Conservation (phyloP, 2,329 filamentous ascomycete genomes). For the Mycosphaerella sp. region DNA sequence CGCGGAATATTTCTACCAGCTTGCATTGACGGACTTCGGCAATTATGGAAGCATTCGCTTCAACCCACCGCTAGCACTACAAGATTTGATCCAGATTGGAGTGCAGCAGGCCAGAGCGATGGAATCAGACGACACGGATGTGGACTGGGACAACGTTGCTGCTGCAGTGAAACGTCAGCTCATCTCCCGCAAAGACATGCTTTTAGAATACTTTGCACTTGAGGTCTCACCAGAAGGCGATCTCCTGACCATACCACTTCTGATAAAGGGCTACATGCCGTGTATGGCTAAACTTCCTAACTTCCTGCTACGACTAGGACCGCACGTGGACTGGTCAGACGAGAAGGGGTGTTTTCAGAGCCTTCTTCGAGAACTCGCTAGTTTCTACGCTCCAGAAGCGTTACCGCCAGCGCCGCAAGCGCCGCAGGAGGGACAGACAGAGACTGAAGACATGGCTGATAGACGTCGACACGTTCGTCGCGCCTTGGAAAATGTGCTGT, state of each 20-base stretch:
- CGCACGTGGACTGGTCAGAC: constrained; percentile 76
- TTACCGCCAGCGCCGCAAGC: constrained; percentile 50
- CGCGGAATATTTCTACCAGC: constrained; percentile 91
- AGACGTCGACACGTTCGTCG: constrained; percentile 52
- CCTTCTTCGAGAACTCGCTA: constrained; percentile 79
- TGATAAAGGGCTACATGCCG: constrained; percentile 85
- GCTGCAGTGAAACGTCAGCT: constrained; percentile 62
- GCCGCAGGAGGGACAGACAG: constrained; percentile 14
- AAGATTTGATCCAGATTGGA: constrained; percentile 65
- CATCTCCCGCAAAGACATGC: constrained; percentile 73
- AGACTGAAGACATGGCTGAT: constrained; percentile 49
- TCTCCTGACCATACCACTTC: constrained; percentile 70
- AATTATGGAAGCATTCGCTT: constrained; percentile 87
- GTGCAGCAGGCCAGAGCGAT: constrained; percentile 57
- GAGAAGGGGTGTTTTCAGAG: constrained; percentile 81
- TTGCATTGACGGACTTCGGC: constrained; percentile 89
- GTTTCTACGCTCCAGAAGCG: constrained; percentile 84
- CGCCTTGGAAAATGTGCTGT: constrained; percentile 77
- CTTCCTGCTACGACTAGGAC: constrained; percentile 82
- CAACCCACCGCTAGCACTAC: constrained; percentile 65
- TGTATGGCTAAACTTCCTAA: constrained; percentile 78
- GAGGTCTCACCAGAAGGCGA: constrained; percentile 73
- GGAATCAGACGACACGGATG: constrained; percentile 43
- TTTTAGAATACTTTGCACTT: constrained; percentile 86
- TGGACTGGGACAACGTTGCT: constrained; percentile 62